phyloP scores from a whole-genome alignment of 169 alveolate genomes.

The Perkinsus olseni region DNA sequence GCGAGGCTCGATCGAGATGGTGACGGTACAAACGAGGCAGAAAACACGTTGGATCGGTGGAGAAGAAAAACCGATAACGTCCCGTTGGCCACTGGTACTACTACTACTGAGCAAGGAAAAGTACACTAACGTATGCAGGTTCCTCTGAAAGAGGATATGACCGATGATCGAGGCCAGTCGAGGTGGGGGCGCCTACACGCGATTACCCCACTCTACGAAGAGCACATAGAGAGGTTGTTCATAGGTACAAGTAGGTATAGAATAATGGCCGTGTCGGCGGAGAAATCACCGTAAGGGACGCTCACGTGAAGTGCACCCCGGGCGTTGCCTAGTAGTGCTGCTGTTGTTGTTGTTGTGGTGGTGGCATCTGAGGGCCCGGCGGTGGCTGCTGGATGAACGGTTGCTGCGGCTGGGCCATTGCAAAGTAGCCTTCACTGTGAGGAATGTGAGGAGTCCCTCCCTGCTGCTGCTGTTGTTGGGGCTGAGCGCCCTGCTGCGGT shows the following conservation, averaged over 20 bases:
- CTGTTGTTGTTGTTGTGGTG: not conserved
- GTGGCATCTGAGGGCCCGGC: not conserved
- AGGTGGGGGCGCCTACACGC: too few relatives aligned
- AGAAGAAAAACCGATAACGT: not conserved
- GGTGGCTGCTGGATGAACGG: not conserved
- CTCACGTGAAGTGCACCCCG: too few relatives aligned
- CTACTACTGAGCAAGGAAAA: not conserved
- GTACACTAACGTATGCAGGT: not conserved
- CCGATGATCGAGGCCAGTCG: too few relatives aligned
- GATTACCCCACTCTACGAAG: too few relatives aligned
- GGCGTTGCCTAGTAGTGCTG: too few relatives aligned
- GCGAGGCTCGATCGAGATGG: not conserved
- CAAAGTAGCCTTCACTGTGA: not conserved
- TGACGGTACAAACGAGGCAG: not conserved
- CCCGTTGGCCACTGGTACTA: not conserved
- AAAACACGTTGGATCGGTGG: not conserved
- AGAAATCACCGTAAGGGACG: too few relatives aligned
- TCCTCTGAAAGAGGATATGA: too few relatives aligned
- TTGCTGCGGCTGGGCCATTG: not conserved
- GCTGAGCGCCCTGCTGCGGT: not conserved
- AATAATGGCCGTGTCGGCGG: too few relatives aligned
- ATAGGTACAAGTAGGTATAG: too few relatives aligned
- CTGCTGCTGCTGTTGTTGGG: not conserved
- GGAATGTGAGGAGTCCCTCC: not conserved
- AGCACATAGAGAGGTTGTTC: too few relatives aligned